Evolutionary conservation across 1,139 yeast genomes (phyloP), one percentile per base, ranked within the genome.

Genomic region (Lodderomyces pseudojiufengensis): DNA sequence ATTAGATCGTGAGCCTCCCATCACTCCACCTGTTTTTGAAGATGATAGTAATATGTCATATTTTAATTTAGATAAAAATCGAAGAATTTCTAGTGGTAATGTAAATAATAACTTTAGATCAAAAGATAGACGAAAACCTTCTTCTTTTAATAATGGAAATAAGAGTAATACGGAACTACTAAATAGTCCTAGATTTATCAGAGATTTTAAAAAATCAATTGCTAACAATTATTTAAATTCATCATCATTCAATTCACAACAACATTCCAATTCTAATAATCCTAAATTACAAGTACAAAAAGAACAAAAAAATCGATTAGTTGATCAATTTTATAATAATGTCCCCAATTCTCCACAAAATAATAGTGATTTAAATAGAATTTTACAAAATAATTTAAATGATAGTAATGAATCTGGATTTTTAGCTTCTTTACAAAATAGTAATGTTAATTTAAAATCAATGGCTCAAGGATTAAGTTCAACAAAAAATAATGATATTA

Each of bases 261-360:
- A 16, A 22, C 32, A 29, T 14, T 12, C 28, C 12, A 23, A 23
- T n/a, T 10, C 29, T 14, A 33, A 29, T 27, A 25, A 28, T 9
- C 31, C 24, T 10, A 31, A 15, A 20, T 26, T 22, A n/a, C 31
- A 28, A 20, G 10, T 24, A 3, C 31, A 21, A 10, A 32, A 25
- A 20, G 32, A 33, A 13, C 25, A 59, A 59, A 53, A 53, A 33
- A 63, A 62, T 40, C 48, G 70, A 29, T 49, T 68, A 38, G 73
- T 66, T 39, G 70, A 66, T 45, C 73, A 66, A 43, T 68, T 68
- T 46, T 67, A 63, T 47, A 60, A 49, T 35, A 38, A 38, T 42
- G 40, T 26, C 5, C 31, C 31, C 4, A 23, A 23, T 20, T 28
- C 31, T 9, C 31, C 31, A 3, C 24, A 24, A 10, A 21, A 24